Base-by-base conservation (phyloP, 495 filamentous ascomycete species). In the Pyrenopolyporus hunteri region DNA sequence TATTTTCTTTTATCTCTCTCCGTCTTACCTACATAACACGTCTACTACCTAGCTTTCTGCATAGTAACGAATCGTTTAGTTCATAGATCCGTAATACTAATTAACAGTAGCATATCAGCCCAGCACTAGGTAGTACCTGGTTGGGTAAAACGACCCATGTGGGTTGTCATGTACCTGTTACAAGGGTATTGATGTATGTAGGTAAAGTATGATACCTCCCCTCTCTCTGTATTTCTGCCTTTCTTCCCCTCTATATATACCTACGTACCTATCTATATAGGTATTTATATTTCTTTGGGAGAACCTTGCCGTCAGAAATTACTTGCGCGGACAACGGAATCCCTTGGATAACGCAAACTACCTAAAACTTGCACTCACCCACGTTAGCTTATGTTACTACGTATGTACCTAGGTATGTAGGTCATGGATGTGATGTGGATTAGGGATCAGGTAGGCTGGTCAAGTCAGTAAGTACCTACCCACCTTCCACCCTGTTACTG, bases 261-360 rank as follows among this genome's bases (percentile, higher is more conserved):
- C n/a, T n/a, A n/a, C n/a, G n/a, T n/a, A n/a, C n/a, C n/a, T 5
- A 9, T 29, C 26, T 29, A 9, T 5, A 5, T 29, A 4, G 26
- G 26, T 29, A 5, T 4, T 4, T 5, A 2, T 3, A 11, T 52
- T 59, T 31, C 49, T 49, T 57, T 32, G 39, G 44, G 44, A 57
- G 11, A 57, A 44, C 54, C 35, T 22, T 45, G 4, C 32, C 22
- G 32, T 57, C 17, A 26, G 47, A 13, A 49, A 58, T 49, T 32
- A 22, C 42, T 28, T 44, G 28, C 35, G 35, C 57, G 53, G 61
- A 59, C 55, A 50, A 53, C 59, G 55, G 55, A 33, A 54, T 54
- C 48, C 61, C 61, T 64, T 64, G 49, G 42, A 64, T 55, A 56
- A 59, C 42, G 48, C 60, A 64, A 64, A 64, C 60, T 58, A 64